Evolutionary conservation across 2,329 filamentous ascomycete genomes (phyloP).

Genomic region (Penicillium sp.): DNA sequence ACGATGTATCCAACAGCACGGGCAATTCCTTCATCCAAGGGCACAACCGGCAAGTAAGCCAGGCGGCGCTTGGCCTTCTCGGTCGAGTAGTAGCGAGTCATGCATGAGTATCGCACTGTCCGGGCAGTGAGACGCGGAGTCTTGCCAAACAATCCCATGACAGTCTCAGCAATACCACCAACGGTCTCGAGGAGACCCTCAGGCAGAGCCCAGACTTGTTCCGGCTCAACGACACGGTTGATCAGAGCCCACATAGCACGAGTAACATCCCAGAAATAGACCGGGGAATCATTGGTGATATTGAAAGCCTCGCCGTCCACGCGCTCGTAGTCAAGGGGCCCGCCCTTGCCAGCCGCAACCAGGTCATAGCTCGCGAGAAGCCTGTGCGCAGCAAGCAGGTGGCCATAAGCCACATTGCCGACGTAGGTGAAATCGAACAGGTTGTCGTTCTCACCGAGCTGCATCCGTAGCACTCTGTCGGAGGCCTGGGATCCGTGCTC

Average conservation of each 20-base stretch:
- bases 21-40: conserved; percentile 46
- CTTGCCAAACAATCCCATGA: conserved; percentile 43
- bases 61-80: conserved; percentile 46
- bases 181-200: conserved; percentile 39
- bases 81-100: conserved; percentile 48
- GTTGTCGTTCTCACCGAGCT: conserved; percentile 73
- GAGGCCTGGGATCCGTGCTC: conserved; percentile 61
- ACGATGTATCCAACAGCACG: conserved; percentile 44
- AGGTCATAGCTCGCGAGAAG: conserved; percentile 59
- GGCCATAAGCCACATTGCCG: conserved; percentile 69
- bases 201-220: conserved; percentile 41
- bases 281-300: conserved; percentile 82
- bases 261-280: conserved; percentile 90
- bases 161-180: conserved; percentile 41
- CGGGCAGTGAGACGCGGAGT: conserved; percentile 45
- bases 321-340: conserved; percentile 67
- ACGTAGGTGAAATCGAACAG: conserved; percentile 71
- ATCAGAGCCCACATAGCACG: conserved; percentile 68
- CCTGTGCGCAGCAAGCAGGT: conserved; percentile 74
- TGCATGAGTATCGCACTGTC: conserved; percentile 47
- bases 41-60: conserved; percentile 45
- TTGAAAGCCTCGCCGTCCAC: conserved; percentile 86
- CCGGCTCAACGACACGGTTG: conserved; percentile 42
- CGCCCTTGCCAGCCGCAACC: conserved; percentile 48
- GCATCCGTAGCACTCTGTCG: conserved; percentile 65